Evolutionary conservation across 257 asterid genomes (phyloP).

Genomic region (Hygrophila difformis): DNA sequence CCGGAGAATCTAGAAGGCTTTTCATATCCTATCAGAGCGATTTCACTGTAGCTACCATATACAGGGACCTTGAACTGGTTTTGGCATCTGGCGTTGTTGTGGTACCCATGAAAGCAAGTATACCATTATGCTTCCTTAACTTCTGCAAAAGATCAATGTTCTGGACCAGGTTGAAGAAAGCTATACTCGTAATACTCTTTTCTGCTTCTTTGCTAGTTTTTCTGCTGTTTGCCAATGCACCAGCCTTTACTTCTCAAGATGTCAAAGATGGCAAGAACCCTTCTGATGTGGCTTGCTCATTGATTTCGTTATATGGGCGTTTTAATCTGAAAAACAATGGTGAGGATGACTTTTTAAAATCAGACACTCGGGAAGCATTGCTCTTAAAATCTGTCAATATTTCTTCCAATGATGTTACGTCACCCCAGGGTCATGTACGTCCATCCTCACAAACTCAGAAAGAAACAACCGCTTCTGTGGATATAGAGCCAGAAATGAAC

Average conservation of each 20-base stretch:
- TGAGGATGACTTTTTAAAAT: no score
- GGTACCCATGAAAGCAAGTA: constrained; percentile 80
- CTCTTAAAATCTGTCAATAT: no score
- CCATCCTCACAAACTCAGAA: no score
- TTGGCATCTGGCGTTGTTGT: constrained; percentile 60
- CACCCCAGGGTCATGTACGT: no score
- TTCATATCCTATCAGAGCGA: constrained; percentile 50
- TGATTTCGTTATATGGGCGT: background rate
- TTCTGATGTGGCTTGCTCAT: background rate
- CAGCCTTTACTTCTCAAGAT: constrained; percentile 17
- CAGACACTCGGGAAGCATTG: no score
- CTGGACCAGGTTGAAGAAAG: constrained; percentile 49
- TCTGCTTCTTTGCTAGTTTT: constrained; percentile 18
- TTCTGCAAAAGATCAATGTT: constrained; percentile 52
- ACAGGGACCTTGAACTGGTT: constrained; percentile 66
- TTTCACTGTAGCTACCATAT: constrained; percentile 52
- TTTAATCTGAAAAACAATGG: no score
- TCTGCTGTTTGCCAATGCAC: constrained; percentile 23
- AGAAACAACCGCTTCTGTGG: no score
- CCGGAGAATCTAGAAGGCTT: constrained; percentile 64
- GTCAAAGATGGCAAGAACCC: no score
- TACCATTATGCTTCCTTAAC: constrained; percentile 43
- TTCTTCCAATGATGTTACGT: no score
- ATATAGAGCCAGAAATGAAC: no score
- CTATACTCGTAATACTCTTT: constrained; percentile 25